Conservation (phyloP, 2,329 filamentous ascomycete species). For the Cytospora piceae region DNA sequence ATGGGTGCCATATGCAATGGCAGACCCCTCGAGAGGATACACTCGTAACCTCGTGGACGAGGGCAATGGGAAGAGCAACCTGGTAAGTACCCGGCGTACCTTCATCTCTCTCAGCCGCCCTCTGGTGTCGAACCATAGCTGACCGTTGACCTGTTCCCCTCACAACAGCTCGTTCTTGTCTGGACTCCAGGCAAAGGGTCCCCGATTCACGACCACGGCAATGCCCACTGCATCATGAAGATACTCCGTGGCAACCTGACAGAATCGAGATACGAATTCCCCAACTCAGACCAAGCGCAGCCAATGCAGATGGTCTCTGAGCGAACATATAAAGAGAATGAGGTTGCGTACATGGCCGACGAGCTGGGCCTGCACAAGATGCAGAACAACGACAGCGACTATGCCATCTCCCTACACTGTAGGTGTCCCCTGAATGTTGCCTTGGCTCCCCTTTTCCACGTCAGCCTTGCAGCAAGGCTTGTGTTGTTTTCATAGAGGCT, state of each 20-base stretch:
- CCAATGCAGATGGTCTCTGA: conserved; percentile 69
- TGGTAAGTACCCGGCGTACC: conserved; percentile 43
- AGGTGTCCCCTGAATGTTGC: conserved; percentile 41
- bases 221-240: conserved; percentile 93
- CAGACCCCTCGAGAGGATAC: conserved; percentile 72
- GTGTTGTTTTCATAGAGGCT: conserved; percentile 13
- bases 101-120: background rate
- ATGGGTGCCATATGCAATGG: conserved; percentile 76
- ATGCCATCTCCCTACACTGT: conserved; percentile 83
- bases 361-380: conserved; percentile 85
- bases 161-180: conserved; percentile 74
- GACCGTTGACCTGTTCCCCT: conserved; percentile 24
- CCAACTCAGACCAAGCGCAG: conserved; percentile 50
- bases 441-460: conserved; percentile 6
- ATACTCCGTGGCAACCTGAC: conserved; percentile 77
- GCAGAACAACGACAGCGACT: conserved; percentile 73
- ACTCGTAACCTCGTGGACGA: conserved; percentile 89
- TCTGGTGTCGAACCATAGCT: conserved; percentile 19
- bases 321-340: conserved; percentile 68
- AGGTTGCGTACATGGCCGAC: conserved; percentile 91
- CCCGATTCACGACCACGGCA: conserved; percentile 86
- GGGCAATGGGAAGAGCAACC: conserved; percentile 70
- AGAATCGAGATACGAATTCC: conserved; percentile 82
- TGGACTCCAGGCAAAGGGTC: conserved; percentile 86
- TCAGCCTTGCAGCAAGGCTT: conserved; percentile 25